Evolutionary conservation across 2,329 filamentous ascomycete species (phyloP).

Genomic region (Penicillium occitanis): DNA sequence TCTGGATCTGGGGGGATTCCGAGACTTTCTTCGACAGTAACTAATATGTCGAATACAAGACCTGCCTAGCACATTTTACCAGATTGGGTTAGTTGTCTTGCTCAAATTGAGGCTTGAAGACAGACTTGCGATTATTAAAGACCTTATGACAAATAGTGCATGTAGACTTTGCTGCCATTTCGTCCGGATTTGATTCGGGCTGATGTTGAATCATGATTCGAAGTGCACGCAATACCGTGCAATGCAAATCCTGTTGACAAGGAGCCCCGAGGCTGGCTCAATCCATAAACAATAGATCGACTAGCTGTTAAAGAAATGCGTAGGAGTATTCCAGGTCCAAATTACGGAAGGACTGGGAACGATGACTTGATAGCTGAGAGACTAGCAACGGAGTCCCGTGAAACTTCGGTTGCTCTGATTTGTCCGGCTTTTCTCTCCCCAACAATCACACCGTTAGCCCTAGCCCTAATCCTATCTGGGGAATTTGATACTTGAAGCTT

Average conservation of each 20-base stretch:
- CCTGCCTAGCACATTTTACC: background rate
- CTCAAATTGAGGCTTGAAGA: background rate
- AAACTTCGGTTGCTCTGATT: background rate
- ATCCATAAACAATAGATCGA: background rate
- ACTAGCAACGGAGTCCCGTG: slow-evolving; percentile 3
- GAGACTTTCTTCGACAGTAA: slow-evolving; percentile 3
- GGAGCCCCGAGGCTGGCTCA: background rate
- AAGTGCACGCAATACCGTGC: background rate
- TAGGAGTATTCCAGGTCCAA: background rate
- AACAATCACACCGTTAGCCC: background rate
- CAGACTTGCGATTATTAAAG: slow-evolving; percentile 3
- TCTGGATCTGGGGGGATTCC: slow-evolving; percentile 1
- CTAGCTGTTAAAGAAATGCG: background rate
- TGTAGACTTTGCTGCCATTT: background rate
- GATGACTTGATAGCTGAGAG: background rate
- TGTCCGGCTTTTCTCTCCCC: background rate
- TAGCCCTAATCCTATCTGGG: background rate
- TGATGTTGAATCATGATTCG: background rate
- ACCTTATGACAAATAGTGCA: slow-evolving; percentile 8
- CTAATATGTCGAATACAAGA: slow-evolving; percentile 10
- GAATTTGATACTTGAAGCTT: background rate
- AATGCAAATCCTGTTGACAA: background rate
- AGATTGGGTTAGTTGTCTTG: background rate
- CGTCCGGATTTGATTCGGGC: background rate
- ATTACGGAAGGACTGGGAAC: background rate